Conservation (phyloP, 2,329 filamentous ascomycete species). For the Microthyrium microscopicum region DNA sequence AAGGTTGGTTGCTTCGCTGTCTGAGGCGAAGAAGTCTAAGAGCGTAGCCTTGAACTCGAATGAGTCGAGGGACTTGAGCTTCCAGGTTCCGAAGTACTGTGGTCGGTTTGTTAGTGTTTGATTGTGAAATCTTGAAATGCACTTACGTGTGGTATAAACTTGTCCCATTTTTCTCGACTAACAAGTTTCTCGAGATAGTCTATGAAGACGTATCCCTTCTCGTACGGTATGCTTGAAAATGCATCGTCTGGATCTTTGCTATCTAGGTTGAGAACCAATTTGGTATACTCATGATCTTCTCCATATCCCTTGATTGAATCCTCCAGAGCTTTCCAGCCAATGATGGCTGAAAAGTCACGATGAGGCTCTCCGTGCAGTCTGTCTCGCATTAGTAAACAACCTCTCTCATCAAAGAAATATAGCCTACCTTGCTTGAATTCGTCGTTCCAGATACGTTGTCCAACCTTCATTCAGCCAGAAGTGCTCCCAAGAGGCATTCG, state of each 20-base stretch:
- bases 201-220: constrained; percentile 91
- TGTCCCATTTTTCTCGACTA: constrained; percentile 75
- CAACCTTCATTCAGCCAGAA: constrained; percentile 64
- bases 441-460: constrained; percentile 87
- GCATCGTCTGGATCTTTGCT: constrained; percentile 90
- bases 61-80: constrained; percentile 74
- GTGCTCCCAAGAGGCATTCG: constrained; percentile 66
- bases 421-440: constrained; percentile 66
- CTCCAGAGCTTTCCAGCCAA: constrained; percentile 81
- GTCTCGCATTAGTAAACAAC: too few species aligned
- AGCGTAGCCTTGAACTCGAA: constrained; percentile 88
- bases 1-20: constrained; percentile 44
- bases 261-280: constrained; percentile 72
- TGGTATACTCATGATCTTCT: constrained; percentile 79
- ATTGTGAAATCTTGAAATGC: not conserved
- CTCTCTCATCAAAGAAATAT: too few species aligned
- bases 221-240: constrained; percentile 83
- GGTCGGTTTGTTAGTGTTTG: constrained; percentile 1
- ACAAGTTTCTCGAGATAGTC: constrained; percentile 79
- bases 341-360: constrained; percentile 87
- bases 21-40: constrained; percentile 62
- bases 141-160: constrained; percentile 66
- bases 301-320: constrained; percentile 69
- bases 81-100: constrained; percentile 70
- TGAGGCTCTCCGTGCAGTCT: constrained; percentile 67